Conservation (phyloP, 306 rosid species). For the Echinosophora koreensis region DNA sequence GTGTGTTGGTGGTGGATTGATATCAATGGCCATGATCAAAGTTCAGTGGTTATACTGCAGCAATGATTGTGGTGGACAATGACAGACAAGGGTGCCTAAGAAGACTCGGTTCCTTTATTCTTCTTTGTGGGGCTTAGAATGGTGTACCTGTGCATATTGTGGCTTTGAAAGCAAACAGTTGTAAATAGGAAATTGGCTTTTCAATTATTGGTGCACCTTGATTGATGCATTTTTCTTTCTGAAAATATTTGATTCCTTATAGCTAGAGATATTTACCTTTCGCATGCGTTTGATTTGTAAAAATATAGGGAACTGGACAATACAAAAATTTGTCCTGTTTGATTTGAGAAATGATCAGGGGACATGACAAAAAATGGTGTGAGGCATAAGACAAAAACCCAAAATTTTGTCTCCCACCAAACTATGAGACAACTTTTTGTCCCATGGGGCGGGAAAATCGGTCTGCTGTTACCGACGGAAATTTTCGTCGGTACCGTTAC, state of each 20-base stretch:
- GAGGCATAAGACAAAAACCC: no score
- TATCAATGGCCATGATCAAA: conserved; percentile 15
- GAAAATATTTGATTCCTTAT: no score
- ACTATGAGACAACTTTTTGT: no score
- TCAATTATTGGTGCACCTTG: background rate
- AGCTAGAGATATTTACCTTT: background rate
- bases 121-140: background rate
- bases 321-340: no score
- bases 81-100: conserved; percentile 32
- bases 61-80: conserved; percentile 37
- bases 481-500: no score
- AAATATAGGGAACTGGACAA: no score
- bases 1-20: background rate
- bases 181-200: conserved; percentile 1
- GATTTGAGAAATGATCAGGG: no score
- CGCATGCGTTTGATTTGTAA: no score
- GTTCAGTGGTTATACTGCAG: conserved; percentile 40
- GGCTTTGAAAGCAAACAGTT: background rate
- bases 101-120: background rate
- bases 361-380: no score
- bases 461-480: no score
- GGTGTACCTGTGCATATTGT: background rate
- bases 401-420: no score
- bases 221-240: background rate
- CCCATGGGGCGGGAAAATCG: no score